Evolutionary conservation across 176 grass and related monocot genomes (phyloP).

Genomic region (Oryza nivara): DNA sequence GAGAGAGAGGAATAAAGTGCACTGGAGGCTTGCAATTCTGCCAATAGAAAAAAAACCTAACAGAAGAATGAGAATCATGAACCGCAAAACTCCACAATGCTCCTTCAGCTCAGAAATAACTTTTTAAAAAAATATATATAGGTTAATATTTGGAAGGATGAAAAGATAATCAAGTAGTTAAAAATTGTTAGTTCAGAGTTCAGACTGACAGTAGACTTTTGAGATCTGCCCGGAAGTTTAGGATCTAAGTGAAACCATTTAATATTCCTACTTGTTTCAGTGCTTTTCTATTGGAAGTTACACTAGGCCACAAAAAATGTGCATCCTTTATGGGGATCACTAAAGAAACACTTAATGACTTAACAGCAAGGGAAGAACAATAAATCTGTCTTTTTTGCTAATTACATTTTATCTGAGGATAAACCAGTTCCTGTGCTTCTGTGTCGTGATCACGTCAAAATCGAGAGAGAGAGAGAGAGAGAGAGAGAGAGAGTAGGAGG

Average conservation of each 20-base stretch:
- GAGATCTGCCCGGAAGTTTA: slow-evolving; percentile 6
- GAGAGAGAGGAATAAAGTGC: neutral
- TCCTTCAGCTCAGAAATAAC: neutral
- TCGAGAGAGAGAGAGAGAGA: neutral
- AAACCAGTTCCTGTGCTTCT: neutral
- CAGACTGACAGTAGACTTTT: neutral
- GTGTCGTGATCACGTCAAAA: neutral
- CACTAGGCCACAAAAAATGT: slow-evolving; percentile 19
- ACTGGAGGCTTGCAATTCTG: neutral
- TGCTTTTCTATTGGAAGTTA: slow-evolving; percentile 16
- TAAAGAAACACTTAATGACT: neutral
- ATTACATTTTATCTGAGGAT: neutral
- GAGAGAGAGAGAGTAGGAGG: neutral
- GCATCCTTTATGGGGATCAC: neutral
- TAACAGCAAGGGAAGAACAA: neutral
- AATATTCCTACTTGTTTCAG: neutral
- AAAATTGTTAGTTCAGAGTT: neutral
- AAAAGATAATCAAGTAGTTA: neutral
- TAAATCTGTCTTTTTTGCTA: neutral
- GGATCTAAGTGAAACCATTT: slow-evolving; percentile 15
- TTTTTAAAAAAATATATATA: neutral
- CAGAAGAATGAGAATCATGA: neutral
- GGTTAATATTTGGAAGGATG: neutral
- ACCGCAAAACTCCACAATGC: neutral
- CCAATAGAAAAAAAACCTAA: neutral